Base-by-base conservation (phyloP, 805 yeast species). In the Candida rishiriensis region DNA sequence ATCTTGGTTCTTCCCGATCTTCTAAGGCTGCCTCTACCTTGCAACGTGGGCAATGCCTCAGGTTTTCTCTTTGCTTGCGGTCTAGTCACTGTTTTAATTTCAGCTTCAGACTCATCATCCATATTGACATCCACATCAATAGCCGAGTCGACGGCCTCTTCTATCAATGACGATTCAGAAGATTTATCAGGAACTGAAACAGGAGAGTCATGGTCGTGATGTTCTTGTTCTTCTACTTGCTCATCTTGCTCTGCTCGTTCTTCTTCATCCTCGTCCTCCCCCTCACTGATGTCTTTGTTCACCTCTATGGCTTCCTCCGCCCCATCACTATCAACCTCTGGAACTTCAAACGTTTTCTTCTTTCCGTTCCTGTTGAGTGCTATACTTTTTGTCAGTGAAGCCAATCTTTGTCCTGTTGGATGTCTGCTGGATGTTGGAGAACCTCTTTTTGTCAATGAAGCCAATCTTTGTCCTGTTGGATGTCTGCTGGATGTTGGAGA, bases 1-100 rank as follows among this genome's bases (percentile, higher is more conserved):
- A 85, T 73, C 49, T 77, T 75, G 0, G 78, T 75, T 54, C 96
- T 71, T 29, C 73, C 70, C 0, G 95, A 85, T 50, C 86, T 68
- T 50, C 95, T 70, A 2, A 77, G 55, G 0, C 79, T 76, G 26
- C 26, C 26, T 21, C 7, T 21, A 5, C 4, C 4, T 21, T 21
- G 26, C 7, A 7, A 7, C 26, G 4, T 16, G 15, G 7, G 21
- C 2, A 38, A 33, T n/a, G 34, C 21, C 3, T 43, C 36, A 10
- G 38, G 21, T 30, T 36, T 61, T 6, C 18, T 38, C 1, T 28
- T 35, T 34, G 40, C 46, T 38, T 14, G 34, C 16, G 29, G 36
- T 12, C 7, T 30, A 5, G 9, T n/a, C 14, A 15, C 57, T 35
- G 56, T 52, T 10, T 50, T 50, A 32, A 43, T 50, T 7, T 57